Evolutionary conservation across 495 filamentous ascomycete species (phyloP).

Genomic region (Penicillium parvum): DNA sequence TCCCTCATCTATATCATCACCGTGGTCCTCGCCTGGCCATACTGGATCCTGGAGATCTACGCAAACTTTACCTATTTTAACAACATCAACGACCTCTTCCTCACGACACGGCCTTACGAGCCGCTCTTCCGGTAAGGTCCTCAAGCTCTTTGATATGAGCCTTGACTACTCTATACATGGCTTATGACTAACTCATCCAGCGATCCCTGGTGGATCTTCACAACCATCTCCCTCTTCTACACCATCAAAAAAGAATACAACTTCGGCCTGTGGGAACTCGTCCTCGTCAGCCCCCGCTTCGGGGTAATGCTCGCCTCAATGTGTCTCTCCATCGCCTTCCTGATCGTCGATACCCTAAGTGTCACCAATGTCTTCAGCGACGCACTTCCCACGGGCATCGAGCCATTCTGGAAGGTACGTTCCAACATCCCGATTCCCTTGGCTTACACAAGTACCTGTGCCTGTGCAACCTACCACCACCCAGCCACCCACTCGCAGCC

Average conservation of each 20-base stretch:
- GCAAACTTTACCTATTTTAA: slow-evolving; percentile 48
- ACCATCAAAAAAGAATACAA: slow-evolving; percentile 52
- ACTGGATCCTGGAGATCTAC: slow-evolving; percentile 47
- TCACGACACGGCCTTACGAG: slow-evolving; percentile 48
- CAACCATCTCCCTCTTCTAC: slow-evolving; percentile 46
- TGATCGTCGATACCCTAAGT: slow-evolving; percentile 44
- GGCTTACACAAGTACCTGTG: not conserved
- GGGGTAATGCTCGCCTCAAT: slow-evolving; percentile 53
- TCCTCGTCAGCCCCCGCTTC: slow-evolving; percentile 50
- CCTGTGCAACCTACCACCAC: not conserved
- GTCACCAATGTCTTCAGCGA: slow-evolving; percentile 27
- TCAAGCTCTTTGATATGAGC: not conserved
- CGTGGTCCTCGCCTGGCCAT: slow-evolving; percentile 37
- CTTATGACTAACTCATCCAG: slow-evolving; percentile 17
- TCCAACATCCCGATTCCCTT: not conserved
- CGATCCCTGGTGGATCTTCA: slow-evolving; percentile 61
- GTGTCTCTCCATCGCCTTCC: slow-evolving; percentile 51
- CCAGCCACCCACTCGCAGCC: not conserved
- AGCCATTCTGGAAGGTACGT: slow-evolving; percentile 42
- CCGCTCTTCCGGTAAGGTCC: slow-evolving; percentile 42
- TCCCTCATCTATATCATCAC: slow-evolving; percentile 39
- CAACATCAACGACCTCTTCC: slow-evolving; percentile 47
- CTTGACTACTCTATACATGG: not conserved
- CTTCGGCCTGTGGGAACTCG: slow-evolving; percentile 45
- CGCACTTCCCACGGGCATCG: slow-evolving; percentile 30